Conservation (phyloP, 2,329 filamentous ascomycete genomes). For the Colletotrichum simmondsii region DNA sequence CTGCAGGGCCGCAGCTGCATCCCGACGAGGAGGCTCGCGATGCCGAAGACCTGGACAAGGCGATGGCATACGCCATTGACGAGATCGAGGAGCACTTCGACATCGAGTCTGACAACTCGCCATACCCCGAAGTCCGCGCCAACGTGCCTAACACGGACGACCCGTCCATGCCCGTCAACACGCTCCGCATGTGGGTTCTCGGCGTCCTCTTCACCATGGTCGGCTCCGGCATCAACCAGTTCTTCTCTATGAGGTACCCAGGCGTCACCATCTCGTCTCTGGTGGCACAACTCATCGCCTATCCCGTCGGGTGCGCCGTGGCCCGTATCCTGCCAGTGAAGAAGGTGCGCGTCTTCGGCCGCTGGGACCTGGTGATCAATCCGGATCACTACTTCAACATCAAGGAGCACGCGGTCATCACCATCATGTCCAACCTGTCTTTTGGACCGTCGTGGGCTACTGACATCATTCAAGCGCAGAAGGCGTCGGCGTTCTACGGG, state of each 20-base stretch:
- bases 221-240: slow-evolving; percentile 47
- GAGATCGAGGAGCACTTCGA: slow-evolving; percentile 26
- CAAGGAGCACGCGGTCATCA: slow-evolving; percentile 64
- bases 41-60: slow-evolving; percentile 19
- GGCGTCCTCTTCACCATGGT: slow-evolving; percentile 46
- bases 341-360: slow-evolving; percentile 44
- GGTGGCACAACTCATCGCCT: slow-evolving; percentile 50
- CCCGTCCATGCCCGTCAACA: slow-evolving; percentile 46
- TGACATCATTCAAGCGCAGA: slow-evolving; percentile 55
- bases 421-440: slow-evolving; percentile 63
- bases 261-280: slow-evolving; percentile 48
- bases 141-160: slow-evolving; percentile 53
- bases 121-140: slow-evolving; percentile 51
- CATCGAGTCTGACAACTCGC: slow-evolving; percentile 41
- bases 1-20: neutral
- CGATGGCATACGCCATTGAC: slow-evolving; percentile 24
- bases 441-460: slow-evolving; percentile 53
- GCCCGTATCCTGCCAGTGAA: slow-evolving; percentile 46
- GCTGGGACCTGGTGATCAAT: slow-evolving; percentile 52
- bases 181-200: slow-evolving; percentile 48
- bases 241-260: slow-evolving; percentile 50
- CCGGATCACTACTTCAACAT: slow-evolving; percentile 59
- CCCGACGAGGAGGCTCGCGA: slow-evolving; percentile 7
- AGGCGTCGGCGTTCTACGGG: slow-evolving; percentile 55
- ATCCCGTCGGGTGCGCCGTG: slow-evolving; percentile 48